Conservation (phyloP, 345 rosid species). For the Eucalyptus lansdowneana region DNA sequence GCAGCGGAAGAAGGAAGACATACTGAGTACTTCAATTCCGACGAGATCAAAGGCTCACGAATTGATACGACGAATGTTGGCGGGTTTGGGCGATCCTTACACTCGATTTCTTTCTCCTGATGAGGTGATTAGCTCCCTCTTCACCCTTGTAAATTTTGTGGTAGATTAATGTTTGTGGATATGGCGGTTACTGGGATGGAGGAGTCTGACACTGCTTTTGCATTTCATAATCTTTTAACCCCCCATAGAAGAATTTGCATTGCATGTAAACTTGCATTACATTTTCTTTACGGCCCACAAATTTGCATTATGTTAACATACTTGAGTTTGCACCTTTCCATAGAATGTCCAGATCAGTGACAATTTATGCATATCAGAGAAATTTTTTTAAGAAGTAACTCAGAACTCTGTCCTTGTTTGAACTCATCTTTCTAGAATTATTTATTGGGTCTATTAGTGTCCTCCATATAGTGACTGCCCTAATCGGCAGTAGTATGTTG, state of each 20-base stretch:
- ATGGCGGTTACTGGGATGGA: background rate
- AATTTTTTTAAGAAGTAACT: background rate
- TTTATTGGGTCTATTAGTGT: background rate
- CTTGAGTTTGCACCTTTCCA: background rate
- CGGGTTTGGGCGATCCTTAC: conserved; percentile 79
- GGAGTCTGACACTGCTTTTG: background rate
- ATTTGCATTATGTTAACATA: background rate
- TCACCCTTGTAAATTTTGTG: background rate
- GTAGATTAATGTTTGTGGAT: background rate
- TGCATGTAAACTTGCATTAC: background rate
- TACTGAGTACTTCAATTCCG: conserved; percentile 41
- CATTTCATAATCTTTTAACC: background rate
- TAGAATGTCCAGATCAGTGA: background rate
- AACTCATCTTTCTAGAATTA: background rate
- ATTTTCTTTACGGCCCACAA: background rate
- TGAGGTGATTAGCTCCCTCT: conserved; percentile 36
- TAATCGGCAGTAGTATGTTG: background rate
- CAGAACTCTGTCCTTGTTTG: background rate
- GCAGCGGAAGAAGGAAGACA: conserved; percentile 60
- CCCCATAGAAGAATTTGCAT: background rate
- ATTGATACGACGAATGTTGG: conserved; percentile 65
- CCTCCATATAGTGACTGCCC: background rate
- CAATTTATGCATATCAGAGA: background rate
- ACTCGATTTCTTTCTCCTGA: conserved; percentile 80
- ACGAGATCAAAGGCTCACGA: conserved; percentile 77